Conservation (phyloP, 257 asterid genomes). For the Catharanthus roseus region DNA sequence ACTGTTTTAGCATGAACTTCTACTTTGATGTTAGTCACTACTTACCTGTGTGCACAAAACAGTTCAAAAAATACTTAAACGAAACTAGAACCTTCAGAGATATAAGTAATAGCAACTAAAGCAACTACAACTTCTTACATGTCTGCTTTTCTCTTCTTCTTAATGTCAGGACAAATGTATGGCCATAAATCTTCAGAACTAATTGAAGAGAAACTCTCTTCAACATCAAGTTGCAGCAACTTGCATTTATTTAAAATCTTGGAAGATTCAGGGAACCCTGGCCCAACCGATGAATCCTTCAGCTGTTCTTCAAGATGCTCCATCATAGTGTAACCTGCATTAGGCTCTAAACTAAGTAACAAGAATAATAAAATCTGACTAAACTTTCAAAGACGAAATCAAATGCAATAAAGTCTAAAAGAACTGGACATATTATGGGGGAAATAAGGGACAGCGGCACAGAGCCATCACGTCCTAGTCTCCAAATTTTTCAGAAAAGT, state of each 20-base stretch:
- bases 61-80: too few species aligned
- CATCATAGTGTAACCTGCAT: conserved; percentile 17
- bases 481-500: background rate
- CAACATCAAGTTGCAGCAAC: conserved; percentile 1
- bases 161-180: conserved; percentile 12
- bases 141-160: conserved; percentile 22
- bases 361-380: background rate
- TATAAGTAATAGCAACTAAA: background rate
- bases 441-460: background rate
- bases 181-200: conserved; percentile 12
- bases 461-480: background rate
- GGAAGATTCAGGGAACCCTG: background rate
- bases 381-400: background rate
- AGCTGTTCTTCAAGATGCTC: conserved; percentile 12
- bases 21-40: too few species aligned
- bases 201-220: conserved; percentile 3
- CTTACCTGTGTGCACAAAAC: too few species aligned
- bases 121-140: too few species aligned
- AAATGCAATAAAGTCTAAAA: background rate
- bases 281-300: conserved; percentile 1
- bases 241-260: conserved; percentile 4
- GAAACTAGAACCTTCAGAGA: background rate
- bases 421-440: background rate
- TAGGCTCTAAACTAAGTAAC: background rate
- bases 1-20: too few species aligned